Evolutionary conservation across 2,329 filamentous ascomycete species (phyloP).

Genomic region (Didymellaceae sp.): DNA sequence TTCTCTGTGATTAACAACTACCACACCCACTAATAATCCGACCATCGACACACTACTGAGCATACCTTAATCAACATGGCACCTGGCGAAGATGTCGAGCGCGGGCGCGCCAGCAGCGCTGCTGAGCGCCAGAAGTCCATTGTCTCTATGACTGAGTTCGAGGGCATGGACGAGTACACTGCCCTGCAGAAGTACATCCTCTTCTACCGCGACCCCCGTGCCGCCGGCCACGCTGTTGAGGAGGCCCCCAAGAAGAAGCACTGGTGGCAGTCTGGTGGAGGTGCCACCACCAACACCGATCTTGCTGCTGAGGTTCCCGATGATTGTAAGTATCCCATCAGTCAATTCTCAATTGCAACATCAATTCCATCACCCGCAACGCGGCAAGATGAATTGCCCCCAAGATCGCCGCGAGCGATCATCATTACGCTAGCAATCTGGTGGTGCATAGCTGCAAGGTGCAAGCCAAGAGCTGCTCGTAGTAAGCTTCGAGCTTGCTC

Average conservation of each 20-base stretch:
- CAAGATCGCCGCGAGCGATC: slow-evolving; percentile 8
- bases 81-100: slow-evolving; percentile 45
- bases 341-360: not conserved
- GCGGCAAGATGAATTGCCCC: not conserved
- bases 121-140: slow-evolving; percentile 46
- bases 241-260: slow-evolving; percentile 60
- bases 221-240: slow-evolving; percentile 52
- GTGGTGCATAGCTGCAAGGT: slow-evolving; percentile 20
- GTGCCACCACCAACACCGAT: slow-evolving; percentile 32
- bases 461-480: slow-evolving; percentile 14
- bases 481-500: slow-evolving; percentile 15
- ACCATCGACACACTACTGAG: slow-evolving; percentile 20
- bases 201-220: slow-evolving; percentile 67
- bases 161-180: slow-evolving; percentile 67
- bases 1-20: slow-evolving; percentile 36
- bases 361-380: not conserved
- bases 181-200: slow-evolving; percentile 72
- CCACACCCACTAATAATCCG: slow-evolving; percentile 23
- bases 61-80: slow-evolving; percentile 34
- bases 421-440: slow-evolving; percentile 5
- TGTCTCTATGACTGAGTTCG: slow-evolving; percentile 45
- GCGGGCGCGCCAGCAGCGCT: slow-evolving; percentile 37
- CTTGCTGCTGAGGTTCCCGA: slow-evolving; percentile 60
- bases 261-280: slow-evolving; percentile 59
- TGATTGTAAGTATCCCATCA: slow-evolving; percentile 50